Evolutionary conservation across 768 basidiomycete species (phyloP), one percentile per base, ranked within the genome.

Genomic region (Psilocybe subaeruginosa): DNA sequence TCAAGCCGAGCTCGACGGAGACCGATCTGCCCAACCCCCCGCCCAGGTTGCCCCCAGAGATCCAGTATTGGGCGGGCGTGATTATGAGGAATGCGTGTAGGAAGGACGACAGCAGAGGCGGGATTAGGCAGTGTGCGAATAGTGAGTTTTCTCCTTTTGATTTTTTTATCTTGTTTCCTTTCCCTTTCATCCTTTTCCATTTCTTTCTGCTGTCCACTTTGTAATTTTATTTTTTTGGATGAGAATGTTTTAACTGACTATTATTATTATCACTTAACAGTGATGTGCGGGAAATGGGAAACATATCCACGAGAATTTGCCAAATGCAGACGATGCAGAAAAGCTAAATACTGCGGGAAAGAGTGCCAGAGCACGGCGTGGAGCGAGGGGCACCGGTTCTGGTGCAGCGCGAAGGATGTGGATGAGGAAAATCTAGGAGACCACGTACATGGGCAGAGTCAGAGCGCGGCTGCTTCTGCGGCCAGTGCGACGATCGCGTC

Each of bases 71-170:
- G 97, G 97, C 97, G 0, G 95, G 95, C 2, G 97, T 98, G n/a
- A 97, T 99, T 70, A 99, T 99, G 97, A 85, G 97, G 55, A 99
- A 99, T 73, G 97, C 97, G 11, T 99, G 97, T 76, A 81, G 97
- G 72, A 99, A 99, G 78, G 97, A 99, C 68, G 97, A 99, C 64
- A 87, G 82, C 52, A 78, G 89, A 37, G 95, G 95, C 55, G 97
- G 97, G 9, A 95, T 98, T 63, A 77, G 97, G 58, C 97, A 99
- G 74, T 99, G 97, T 80, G 97, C 97, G 0, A 97, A 97, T 72
- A 98, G 91, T 92, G 65, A 73, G 89, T 83, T 3, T 35, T 60
- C 8, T 23, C 48, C 46, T 55, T 33, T 37, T 37, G 29, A 27
- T 62, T 23, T 29, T 54, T 41, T 19, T 39, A 4, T 7, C 3